A percentile compares a stretch with the other conserved stretches of the same genome.
phyloP scores from a whole-genome alignment of 306 rosid species.

The Vicia villosa region DNA sequence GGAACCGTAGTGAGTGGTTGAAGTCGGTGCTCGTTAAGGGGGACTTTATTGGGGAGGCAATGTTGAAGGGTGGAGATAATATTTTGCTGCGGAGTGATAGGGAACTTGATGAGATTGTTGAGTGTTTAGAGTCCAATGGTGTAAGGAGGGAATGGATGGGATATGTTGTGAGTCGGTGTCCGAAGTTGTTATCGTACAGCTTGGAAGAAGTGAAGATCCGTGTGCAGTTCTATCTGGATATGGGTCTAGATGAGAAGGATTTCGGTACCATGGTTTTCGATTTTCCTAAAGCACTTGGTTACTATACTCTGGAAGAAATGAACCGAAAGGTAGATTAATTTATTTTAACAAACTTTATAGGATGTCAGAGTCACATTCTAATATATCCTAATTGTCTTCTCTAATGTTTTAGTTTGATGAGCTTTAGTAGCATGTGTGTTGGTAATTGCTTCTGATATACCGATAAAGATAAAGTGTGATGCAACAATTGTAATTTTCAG shows the following conservation, averaged over 20 bases:
- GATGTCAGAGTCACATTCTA: not conserved
- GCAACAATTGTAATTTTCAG: constrained; percentile 48
- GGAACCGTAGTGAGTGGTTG: constrained; percentile 66
- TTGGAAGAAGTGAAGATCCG: constrained; percentile 73
- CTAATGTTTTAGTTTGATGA: constrained; percentile 12
- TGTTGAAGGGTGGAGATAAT: constrained; percentile 67
- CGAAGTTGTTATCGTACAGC: constrained; percentile 68
- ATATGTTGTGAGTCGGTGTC: constrained; percentile 77
- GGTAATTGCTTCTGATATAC: constrained; percentile 28
- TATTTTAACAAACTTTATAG: constrained; percentile 19
- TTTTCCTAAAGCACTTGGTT: constrained; percentile 75
- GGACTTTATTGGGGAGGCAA: constrained; percentile 61
- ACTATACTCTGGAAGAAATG: constrained; percentile 71
- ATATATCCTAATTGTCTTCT: constrained; percentile 11
- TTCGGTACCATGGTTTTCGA: constrained; percentile 99
- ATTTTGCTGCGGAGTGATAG: constrained; percentile 53
- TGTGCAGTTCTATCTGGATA: constrained; percentile 61
- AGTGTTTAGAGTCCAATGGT: constrained; percentile 71
- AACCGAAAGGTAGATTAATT: constrained; percentile 64
- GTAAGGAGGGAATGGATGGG: constrained; percentile 92
- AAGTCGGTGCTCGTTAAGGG: constrained; percentile 73
- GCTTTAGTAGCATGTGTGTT: constrained; percentile 21
- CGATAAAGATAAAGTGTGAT: constrained; percentile 16
- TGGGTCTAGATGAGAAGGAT: constrained; percentile 80
- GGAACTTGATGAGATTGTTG: constrained; percentile 74